Conservation (phyloP, 2,329 filamentous ascomycete species). For the Cadophora gregata region DNA sequence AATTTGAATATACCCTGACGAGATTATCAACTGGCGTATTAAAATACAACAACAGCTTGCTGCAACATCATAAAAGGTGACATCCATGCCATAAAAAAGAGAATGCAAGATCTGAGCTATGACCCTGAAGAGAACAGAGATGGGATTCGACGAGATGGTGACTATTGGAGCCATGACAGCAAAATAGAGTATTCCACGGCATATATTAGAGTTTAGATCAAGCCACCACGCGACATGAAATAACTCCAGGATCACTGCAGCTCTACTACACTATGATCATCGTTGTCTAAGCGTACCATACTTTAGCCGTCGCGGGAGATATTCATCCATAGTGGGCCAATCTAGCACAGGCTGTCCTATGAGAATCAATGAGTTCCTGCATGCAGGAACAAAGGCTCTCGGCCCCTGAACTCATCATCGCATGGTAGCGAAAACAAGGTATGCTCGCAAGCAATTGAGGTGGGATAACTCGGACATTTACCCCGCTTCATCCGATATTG, state of each 20-base stretch:
- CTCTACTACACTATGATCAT: not conserved
- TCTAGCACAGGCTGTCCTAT: not conserved
- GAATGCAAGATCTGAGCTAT: not conserved
- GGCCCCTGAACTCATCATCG: not conserved
- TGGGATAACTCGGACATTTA: constrained; percentile 1
- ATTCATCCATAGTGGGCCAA: constrained; percentile 9
- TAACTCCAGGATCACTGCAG: not conserved
- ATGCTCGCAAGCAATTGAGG: not conserved
- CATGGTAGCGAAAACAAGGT: not conserved
- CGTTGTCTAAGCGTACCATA: not conserved
- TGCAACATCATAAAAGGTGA: not conserved
- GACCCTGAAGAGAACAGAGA: not conserved
- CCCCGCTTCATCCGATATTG: constrained; percentile 18
- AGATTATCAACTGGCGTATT: not conserved
- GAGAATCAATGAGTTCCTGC: not conserved
- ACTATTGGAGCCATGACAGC: constrained; percentile 14
- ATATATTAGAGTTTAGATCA: not conserved
- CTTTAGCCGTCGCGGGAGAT: constrained; percentile 7
- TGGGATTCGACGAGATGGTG: not conserved
- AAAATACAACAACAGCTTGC: not conserved
- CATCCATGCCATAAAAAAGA: not conserved
- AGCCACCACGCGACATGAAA: not conserved
- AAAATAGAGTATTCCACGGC: constrained; percentile 1
- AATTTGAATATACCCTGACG: not conserved
- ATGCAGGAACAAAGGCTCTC: not conserved